phyloP scores from a whole-genome alignment of 1,139 yeast species.

The Taphrina flavorubra region DNA sequence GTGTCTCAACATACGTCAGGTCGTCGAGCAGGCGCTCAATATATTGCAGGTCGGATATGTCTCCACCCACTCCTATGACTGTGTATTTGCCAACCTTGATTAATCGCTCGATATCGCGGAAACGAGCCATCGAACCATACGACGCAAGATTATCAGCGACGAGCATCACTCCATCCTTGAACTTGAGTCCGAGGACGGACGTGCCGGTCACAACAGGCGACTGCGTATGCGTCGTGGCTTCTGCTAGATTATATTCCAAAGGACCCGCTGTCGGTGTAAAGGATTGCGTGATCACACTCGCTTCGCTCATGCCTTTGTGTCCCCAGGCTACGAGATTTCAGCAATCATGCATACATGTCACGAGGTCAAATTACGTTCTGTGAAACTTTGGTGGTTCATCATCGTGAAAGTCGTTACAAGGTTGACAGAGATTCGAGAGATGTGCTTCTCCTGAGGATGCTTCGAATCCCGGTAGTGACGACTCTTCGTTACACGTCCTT shows the following conservation, averaged over 20 bases:
- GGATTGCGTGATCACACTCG: conserved; percentile 36
- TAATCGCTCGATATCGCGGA: conserved; percentile 82
- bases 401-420: conserved; percentile 16
- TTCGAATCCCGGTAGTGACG: too few species aligned
- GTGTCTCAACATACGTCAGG: conserved; percentile 58
- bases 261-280: conserved; percentile 31
- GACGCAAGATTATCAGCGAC: conserved; percentile 91
- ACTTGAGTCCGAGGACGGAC: conserved; percentile 89
- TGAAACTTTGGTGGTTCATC: conserved; percentile 33
- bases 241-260: conserved; percentile 17
- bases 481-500: too few species aligned
- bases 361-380: conserved; percentile 25
- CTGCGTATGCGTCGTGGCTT: conserved; percentile 64
- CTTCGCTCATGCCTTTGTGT: conserved; percentile 37
- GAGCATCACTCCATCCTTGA: conserved; percentile 83
- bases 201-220: conserved; percentile 97
- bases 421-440: too few species aligned
- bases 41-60: conserved; percentile 90
- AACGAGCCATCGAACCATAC: conserved; percentile 89
- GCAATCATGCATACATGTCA: not conserved
- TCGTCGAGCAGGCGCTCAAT: conserved; percentile 76
- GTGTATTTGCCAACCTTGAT: conserved; percentile 82
- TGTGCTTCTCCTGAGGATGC: too few species aligned
- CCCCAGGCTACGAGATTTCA: conserved; percentile 27
- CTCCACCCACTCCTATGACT: conserved; percentile 93